phyloP scores from a whole-genome alignment of 2,329 filamentous ascomycete genomes.

The Diplocarpon rosae region DNA sequence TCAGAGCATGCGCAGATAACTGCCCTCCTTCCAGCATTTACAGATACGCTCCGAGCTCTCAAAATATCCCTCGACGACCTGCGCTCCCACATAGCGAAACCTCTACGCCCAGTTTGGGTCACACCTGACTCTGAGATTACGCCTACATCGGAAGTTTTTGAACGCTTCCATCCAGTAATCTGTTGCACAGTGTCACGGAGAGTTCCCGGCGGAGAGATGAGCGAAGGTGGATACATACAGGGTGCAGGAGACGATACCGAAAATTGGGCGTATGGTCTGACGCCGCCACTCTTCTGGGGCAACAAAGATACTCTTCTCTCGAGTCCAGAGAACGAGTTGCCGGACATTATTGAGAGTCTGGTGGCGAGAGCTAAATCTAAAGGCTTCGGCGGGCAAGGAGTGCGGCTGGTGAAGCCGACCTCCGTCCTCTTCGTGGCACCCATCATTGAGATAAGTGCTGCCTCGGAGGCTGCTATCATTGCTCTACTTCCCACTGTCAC shows the following conservation, averaged over 20 bases:
- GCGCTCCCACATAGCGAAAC: constrained; percentile 49
- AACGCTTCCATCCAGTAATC: constrained; percentile 59
- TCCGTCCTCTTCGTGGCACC: constrained; percentile 20
- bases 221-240: constrained; percentile 74
- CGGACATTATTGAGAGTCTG: constrained; percentile 37
- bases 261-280: constrained; percentile 78
- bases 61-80: constrained; percentile 47
- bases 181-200: constrained; percentile 77
- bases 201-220: constrained; percentile 56
- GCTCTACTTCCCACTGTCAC: constrained; percentile 34
- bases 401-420: constrained; percentile 21
- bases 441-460: constrained; percentile 1
- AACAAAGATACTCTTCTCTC: constrained; percentile 49
- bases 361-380: constrained; percentile 24
- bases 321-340: constrained; percentile 54
- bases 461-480: constrained; percentile 24
- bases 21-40: constrained; percentile 42
- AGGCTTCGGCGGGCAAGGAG: background rate
- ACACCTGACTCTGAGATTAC: constrained; percentile 53
- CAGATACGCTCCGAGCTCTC: constrained; percentile 43
- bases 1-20: constrained; percentile 73
- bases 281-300: constrained; percentile 68
- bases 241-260: constrained; percentile 93
- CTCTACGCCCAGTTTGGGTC: constrained; percentile 69
- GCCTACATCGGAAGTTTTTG: constrained; percentile 34